Evolutionary conservation across 148 eudicot species (phyloP), one percentile per base, ranked within the genome.

Genomic region (Fagopyrum esculentum): DNA sequence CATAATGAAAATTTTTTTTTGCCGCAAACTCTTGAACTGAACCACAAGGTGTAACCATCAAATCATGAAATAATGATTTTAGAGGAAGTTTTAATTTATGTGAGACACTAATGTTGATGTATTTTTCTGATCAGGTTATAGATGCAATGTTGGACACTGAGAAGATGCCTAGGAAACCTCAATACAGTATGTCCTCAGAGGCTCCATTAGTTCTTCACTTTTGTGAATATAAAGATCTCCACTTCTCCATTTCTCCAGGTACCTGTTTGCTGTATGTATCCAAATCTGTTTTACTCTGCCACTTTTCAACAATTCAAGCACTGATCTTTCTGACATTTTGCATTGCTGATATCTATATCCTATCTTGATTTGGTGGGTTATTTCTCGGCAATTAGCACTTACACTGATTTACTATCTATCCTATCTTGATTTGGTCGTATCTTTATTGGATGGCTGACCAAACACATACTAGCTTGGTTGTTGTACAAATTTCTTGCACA

Each of bases 151-250:
- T 95, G 75, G 92, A 95, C 86, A 79, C 85, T 81, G 91, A 85
- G 69, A 89, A 81, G 73, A 86, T 81, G 35, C 86, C 90, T 61
- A 89, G 86, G 82, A 95, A 95, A 82, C 98, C 98, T 79, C 98
- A 92, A 50, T 95, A 88, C 84, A 71, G 47, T 66, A 89, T 92
- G 92, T 92, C 98, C 74, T 84, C 96, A 57, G 98, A 92, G 77
- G 78, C 84, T 70, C 97, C 98, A 11, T 80, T 95, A 84, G 97
- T 95, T 81, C 93, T 95, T 81, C 89, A 82, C 56, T 90, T 93
- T 59, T 95, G 98, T 83, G 93, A 86, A 87, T 92, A 89, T 84
- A 84, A 85, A 74, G 88, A 79, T 80, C 89, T 90, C 77, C 79
- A 74, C 49, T 92, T 95, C 78, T 81, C 54, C 74, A 82, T 86